A percentile compares a stretch with the other conserved stretches of the same genome.
phyloP scores from a whole-genome alignment of 169 alveolate genomes.

The Plasmodium gaboni region DNA sequence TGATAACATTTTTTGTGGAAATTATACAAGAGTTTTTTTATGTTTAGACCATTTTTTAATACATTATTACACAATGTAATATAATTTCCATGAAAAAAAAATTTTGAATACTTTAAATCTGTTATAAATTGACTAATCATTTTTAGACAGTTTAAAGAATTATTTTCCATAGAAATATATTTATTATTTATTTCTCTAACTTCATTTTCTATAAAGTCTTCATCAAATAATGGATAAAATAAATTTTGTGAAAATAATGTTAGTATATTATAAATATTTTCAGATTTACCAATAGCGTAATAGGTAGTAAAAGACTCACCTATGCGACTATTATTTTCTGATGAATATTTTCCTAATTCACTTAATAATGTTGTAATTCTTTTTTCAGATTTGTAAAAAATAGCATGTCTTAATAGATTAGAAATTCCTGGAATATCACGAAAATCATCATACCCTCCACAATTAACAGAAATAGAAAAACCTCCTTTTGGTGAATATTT shows the following conservation, averaged over 20 bases:
- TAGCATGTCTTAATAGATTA: conserved; percentile 45
- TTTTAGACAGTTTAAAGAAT: conserved; percentile 45
- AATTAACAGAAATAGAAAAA: conserved; percentile 67
- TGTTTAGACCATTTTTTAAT: conserved; percentile 49
- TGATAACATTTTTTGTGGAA: conserved; percentile 70
- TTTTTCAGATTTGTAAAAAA: conserved; percentile 74
- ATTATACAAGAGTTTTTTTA: conserved; percentile 45
- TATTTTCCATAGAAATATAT: conserved; percentile 63
- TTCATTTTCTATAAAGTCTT: conserved; percentile 58
- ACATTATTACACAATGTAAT: conserved; percentile 68
- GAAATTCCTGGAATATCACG: conserved; percentile 74
- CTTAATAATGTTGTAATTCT: conserved; percentile 66
- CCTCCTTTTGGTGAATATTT: conserved; percentile 72
- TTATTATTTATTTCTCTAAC: conserved; percentile 54
- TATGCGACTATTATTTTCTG: conserved; percentile 43
- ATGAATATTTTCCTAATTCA: conserved; percentile 59
- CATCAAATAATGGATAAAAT: conserved; percentile 66
- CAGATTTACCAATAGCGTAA: conserved; percentile 55
- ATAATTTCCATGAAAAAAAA: conserved; percentile 65
- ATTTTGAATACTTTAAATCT: conserved; percentile 66
- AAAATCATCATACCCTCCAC: conserved; percentile 76
- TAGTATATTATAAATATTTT: conserved; percentile 55
- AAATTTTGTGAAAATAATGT: conserved; percentile 73
- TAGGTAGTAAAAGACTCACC: conserved; percentile 53
- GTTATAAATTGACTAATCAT: conserved; percentile 48